A percentile compares a stretch with the other conserved stretches of the same genome.
Evolutionary conservation across 2,329 filamentous ascomycete species (phyloP).

Genomic region (Aureobasidium zeae): DNA sequence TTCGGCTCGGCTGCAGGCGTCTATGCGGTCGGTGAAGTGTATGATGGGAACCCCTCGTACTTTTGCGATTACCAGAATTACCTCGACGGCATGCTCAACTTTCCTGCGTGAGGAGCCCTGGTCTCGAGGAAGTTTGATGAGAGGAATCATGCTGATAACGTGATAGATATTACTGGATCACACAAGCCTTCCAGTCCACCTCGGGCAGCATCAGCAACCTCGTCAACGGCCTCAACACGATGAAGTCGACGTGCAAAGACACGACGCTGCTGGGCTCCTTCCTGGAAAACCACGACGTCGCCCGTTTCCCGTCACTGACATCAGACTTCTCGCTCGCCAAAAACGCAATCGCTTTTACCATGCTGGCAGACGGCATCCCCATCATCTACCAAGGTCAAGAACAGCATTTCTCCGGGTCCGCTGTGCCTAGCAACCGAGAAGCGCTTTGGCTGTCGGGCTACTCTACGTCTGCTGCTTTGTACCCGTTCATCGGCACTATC

Average conservation of each 20-base stretch:
- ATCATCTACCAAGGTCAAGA: constrained; percentile 37
- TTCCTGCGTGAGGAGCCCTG: constrained; percentile 27
- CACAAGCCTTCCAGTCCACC: constrained; percentile 28
- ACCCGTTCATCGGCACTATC: constrained; percentile 31
- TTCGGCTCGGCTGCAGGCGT: constrained; percentile 28
- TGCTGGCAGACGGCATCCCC: constrained; percentile 35
- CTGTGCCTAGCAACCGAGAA: constrained; percentile 30
- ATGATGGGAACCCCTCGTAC: constrained; percentile 27
- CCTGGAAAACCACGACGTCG: constrained; percentile 35
- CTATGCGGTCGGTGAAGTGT: constrained; percentile 39
- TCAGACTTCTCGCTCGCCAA: constrained; percentile 30
- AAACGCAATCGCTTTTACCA: constrained; percentile 32
- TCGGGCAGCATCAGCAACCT: constrained; percentile 34
- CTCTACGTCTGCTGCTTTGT: constrained; percentile 34
- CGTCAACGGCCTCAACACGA: constrained; percentile 26
- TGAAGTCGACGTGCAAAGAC: constrained; percentile 31
- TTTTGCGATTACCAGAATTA: constrained; percentile 35
- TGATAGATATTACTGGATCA: constrained; percentile 32
- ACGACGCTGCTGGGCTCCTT: constrained; percentile 32
- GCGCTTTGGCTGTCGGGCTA: constrained; percentile 34
- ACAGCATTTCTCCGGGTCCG: constrained; percentile 31
- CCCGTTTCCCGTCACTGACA: constrained; percentile 32
- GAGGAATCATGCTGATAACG: constrained; percentile 20
- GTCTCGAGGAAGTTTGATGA: background rate
- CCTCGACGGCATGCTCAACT: constrained; percentile 38